These are phyloP conservation scores for Aspergillus clavatus DNA, from an alignment of 2,329 filamentous ascomycete genomes.

Conservation along the genomic window DNA sequence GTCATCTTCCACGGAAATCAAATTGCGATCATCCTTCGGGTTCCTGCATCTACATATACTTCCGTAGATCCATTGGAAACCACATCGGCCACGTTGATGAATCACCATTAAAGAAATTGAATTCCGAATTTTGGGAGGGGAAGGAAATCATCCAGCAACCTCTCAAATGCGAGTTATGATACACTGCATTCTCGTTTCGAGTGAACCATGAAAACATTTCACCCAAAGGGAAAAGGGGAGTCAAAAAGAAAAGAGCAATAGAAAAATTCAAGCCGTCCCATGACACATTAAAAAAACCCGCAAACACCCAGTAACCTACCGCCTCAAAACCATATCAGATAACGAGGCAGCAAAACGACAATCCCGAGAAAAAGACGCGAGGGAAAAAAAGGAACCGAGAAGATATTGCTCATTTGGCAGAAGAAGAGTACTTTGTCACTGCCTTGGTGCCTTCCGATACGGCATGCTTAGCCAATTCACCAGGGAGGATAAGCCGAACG, in stretches of 20 bases:
- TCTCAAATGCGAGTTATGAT: constrained; percentile 42
- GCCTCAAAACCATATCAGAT: constrained; percentile 41
- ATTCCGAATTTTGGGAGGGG: constrained; percentile 36
- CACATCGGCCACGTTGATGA: not conserved
- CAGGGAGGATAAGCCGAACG: constrained; percentile 93
- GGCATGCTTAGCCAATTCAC: constrained; percentile 98
- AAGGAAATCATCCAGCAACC: constrained; percentile 29
- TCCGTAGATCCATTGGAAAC: too few species aligned
- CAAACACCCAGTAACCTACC: constrained; percentile 43
- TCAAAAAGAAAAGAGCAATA: not conserved
- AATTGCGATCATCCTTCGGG: too few species aligned
- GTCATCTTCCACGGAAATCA: too few species aligned
- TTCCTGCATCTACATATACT: too few species aligned
- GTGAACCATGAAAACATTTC: constrained; percentile 40
- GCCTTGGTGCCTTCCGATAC: constrained; percentile 99
- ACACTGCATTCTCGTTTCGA: constrained; percentile 42
- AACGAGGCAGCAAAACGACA: constrained; percentile 41
- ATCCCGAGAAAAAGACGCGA: constrained; percentile 52
- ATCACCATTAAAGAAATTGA: constrained; percentile 15
- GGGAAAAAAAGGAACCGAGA: constrained; percentile 56
- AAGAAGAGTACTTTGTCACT: constrained; percentile 99
- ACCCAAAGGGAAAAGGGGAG: constrained; percentile 32
- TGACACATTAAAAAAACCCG: constrained; percentile 45
- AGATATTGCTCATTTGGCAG: constrained; percentile 78
- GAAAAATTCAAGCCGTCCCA: constrained; percentile 44